These are phyloP conservation scores for Cronartium ribicola DNA, from an alignment of 1,284 basidiomycete genomes.

Conservation along the genomic window DNA sequence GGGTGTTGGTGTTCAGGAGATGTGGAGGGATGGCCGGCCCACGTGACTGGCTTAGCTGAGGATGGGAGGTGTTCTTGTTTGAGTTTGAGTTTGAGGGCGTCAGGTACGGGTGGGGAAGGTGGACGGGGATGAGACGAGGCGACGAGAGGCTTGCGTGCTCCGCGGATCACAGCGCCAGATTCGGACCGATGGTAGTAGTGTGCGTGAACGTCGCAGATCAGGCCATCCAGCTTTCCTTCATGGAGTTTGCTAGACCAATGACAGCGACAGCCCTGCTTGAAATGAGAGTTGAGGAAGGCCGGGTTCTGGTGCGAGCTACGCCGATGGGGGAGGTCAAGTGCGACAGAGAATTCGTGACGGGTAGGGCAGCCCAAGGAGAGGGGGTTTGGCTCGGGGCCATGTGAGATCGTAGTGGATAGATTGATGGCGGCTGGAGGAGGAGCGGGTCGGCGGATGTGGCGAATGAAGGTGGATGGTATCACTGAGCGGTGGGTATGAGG, in stretches of 20 bases:
- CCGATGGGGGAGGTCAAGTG: neutral
- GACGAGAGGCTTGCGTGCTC: neutral
- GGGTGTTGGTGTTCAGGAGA: neutral
- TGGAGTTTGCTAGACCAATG: neutral
- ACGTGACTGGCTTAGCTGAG: neutral
- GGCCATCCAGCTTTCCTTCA: neutral
- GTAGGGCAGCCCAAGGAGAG: neutral
- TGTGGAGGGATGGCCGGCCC: neutral
- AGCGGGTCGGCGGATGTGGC: neutral
- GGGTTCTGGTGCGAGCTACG: neutral
- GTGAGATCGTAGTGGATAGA: neutral
- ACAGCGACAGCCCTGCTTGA: neutral
- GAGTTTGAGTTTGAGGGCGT: too few species aligned
- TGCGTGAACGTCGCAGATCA: neutral
- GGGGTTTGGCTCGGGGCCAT: neutral
- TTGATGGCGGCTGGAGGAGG: neutral
- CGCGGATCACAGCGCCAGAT: constrained; percentile 1
- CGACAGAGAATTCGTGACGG: neutral
- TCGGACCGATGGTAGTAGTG: neutral
- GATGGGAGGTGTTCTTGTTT: neutral
- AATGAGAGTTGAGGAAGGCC: neutral
- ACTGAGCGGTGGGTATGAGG: too few species aligned
- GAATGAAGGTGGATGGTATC: too few species aligned
- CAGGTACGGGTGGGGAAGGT: neutral
- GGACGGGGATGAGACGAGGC: neutral